phyloP scores from a whole-genome alignment of 345 rosid species.

The Bruguiera parviflora region DNA sequence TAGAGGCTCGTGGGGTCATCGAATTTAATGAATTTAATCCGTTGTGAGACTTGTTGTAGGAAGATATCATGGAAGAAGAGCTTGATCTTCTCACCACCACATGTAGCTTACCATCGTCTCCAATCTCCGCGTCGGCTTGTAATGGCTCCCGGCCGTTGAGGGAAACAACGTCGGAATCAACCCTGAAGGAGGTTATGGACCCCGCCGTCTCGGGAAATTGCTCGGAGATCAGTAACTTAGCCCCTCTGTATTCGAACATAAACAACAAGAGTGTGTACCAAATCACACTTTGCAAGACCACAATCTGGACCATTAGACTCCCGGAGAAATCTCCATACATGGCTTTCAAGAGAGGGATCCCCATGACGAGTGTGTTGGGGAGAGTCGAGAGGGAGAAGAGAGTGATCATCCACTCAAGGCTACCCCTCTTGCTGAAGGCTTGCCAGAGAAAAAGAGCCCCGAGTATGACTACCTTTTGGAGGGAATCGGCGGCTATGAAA shows the following conservation, averaged over 20 bases:
- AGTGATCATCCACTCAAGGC: constrained; percentile 78
- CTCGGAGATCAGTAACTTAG: constrained; percentile 64
- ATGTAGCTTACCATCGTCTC: constrained; percentile 80
- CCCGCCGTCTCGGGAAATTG: constrained; percentile 85
- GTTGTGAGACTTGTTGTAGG: constrained; percentile 53
- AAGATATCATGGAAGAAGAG: constrained; percentile 61
- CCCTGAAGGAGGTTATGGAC: constrained; percentile 68
- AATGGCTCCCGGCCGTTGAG: constrained; percentile 72
- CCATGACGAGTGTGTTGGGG: constrained; percentile 85
- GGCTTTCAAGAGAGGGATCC: constrained; percentile 74
- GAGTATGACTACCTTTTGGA: constrained; percentile 70
- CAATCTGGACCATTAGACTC: constrained; percentile 72
- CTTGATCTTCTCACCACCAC: constrained; percentile 61
- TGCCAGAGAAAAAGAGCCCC: constrained; percentile 70
- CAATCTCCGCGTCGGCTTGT: constrained; percentile 76
- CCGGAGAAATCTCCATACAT: constrained; percentile 86
- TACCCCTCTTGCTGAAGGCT: constrained; percentile 47
- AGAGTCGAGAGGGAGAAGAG: constrained; percentile 75
- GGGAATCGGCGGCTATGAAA: constrained; percentile 78
- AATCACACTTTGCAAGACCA: constrained; percentile 71
- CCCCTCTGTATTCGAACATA: constrained; percentile 78
- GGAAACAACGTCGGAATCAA: constrained; percentile 75
- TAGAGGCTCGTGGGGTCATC: constrained; percentile 73
- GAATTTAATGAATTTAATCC: constrained; percentile 45
- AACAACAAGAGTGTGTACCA: constrained; percentile 86